A percentile compares a stretch with the other conserved stretches of the same genome.
These are phyloP conservation scores for Lablab purpureus DNA, from an alignment of 306 rosid species.

Conservation along the genomic window DNA sequence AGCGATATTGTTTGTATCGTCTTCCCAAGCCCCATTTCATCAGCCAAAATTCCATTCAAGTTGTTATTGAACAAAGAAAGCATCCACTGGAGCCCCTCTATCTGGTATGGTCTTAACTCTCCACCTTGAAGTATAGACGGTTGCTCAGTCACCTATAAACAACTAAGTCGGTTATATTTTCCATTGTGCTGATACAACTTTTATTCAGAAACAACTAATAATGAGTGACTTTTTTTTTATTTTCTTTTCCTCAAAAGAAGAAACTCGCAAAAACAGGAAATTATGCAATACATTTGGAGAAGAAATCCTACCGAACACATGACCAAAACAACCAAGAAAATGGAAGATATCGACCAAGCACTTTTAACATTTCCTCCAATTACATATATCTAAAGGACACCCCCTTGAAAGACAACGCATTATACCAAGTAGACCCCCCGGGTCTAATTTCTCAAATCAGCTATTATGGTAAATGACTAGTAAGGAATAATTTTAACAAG, in stretches of 20 bases:
- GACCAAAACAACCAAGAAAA: conserved; percentile 24
- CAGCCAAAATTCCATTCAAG: conserved; percentile 97
- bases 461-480: conserved; percentile 8
- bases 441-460: conserved; percentile 9
- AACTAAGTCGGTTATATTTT: conserved; percentile 44
- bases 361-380: conserved; percentile 30
- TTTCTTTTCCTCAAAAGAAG: conserved; percentile 3
- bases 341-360: conserved; percentile 33
- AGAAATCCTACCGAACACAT: conserved; percentile 15
- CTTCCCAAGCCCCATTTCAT: conserved; percentile 99
- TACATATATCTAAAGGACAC: conserved; percentile 2
- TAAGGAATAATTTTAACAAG: conserved; percentile 22
- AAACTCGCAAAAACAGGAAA: conserved; percentile 8
- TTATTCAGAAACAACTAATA: conserved; percentile 31
- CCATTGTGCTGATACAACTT: conserved; percentile 36
- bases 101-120: conserved; percentile 88
- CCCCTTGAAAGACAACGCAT: conserved; percentile 13
- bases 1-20: conserved; percentile 96
- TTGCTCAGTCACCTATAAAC: conserved; percentile 88
- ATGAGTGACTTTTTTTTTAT: conserved; percentile 21
- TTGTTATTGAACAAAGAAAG: conserved; percentile 95
- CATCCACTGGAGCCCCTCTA: conserved; percentile 99
- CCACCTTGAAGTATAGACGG: conserved; percentile 97
- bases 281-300: conserved; percentile 2
- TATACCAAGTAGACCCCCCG: conserved; percentile 33